Evolutionary conservation across 2,329 filamentous ascomycete species (phyloP), one percentile per base, ranked within the genome.

Genomic region (Aspergillus candidus): DNA sequence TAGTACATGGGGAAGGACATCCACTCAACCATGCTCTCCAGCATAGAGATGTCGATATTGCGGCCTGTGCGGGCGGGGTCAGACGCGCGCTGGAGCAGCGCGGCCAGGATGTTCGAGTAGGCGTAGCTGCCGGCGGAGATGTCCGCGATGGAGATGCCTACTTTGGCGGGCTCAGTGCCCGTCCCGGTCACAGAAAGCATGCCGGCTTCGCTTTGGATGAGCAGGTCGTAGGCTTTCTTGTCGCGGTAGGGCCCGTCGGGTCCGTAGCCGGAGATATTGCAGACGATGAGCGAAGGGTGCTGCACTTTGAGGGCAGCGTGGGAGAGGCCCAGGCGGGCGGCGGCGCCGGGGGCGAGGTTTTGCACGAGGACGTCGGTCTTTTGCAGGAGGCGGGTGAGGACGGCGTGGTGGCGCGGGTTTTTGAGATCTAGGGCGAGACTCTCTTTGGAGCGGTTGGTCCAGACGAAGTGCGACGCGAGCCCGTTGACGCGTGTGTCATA

Each of bases 11-110:
- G 76, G 38, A 78, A 80, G 0, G 63, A 63, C 76, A 79, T 80
- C 77, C 77, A 80, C 52, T 80, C 77, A 0, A 72, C 66, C 75
- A 79, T 76, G 38, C 71, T 70, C 54, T 80, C 77, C 6, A 80
- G 62, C 77, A 80, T 80, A 2, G 74, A 77, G 12, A 80, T 72
- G 35, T 80, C 77, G 14, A 79, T 67, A 13, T 69, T 65, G 29
- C 68, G 71, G 0, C 77, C 77, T 27, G 61, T 60, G 0, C 74
- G 73, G 0, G 29, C 38, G 1, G 42, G 42, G 32, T 74, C 74
- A 49, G 71, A 75, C 1, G 57, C 62, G 0, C 77, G 70, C 50
- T 74, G 70, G 14, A 77, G 52, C 4, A 78, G 48, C 0, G 75
- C 76, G 0, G 71, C 72, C 4, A 78, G 58, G 32, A 78, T 76